These are phyloP conservation scores for Pseudophaeomoniella oleicola DNA, from an alignment of 2,329 filamentous ascomycete genomes.

Conservation along the genomic window DNA sequence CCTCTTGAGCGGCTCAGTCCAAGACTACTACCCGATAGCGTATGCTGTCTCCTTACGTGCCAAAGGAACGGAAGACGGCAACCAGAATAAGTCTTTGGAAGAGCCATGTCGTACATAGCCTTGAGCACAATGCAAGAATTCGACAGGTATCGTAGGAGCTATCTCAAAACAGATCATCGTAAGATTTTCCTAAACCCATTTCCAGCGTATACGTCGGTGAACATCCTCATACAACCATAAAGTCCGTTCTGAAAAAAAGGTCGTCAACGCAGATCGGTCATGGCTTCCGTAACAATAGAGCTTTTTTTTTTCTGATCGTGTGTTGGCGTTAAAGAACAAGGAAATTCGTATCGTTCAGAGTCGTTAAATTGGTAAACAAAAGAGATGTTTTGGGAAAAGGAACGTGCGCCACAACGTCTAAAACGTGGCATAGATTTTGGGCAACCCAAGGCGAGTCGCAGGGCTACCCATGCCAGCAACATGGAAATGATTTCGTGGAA, in stretches of 20 bases:
- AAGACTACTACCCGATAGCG: too few relatives aligned
- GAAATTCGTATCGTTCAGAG: slow-evolving; percentile 12
- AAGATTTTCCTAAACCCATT: neutral
- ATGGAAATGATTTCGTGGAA: too few relatives aligned
- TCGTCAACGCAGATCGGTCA: neutral
- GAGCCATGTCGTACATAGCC: too few relatives aligned
- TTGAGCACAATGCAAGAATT: too few relatives aligned
- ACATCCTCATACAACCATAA: slow-evolving; percentile 1
- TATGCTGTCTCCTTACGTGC: too few relatives aligned
- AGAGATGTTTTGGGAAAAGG: slow-evolving; percentile 6
- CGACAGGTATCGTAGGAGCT: too few relatives aligned
- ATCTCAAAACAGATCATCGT: too few relatives aligned
- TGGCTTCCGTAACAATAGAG: slow-evolving; percentile 1
- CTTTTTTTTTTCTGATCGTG: neutral
- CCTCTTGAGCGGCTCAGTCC: neutral
- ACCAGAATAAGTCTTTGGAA: too few relatives aligned
- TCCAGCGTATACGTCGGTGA: neutral
- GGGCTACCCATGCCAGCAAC: too few relatives aligned
- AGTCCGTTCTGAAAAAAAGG: neutral
- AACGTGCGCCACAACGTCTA: slow-evolving; percentile 9
- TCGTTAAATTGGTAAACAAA: slow-evolving; percentile 6
- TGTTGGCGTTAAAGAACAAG: slow-evolving; percentile 4
- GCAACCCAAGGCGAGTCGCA: too few relatives aligned
- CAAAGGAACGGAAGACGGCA: neutral
- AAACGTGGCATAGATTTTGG: slow-evolving; percentile 12